Percentiles rank a stretch among this genome's conserved stretches.
Evolutionary conservation across 1,284 basidiomycete species (phyloP).

Genomic region (Pseudozyma hubeiensis): DNA sequence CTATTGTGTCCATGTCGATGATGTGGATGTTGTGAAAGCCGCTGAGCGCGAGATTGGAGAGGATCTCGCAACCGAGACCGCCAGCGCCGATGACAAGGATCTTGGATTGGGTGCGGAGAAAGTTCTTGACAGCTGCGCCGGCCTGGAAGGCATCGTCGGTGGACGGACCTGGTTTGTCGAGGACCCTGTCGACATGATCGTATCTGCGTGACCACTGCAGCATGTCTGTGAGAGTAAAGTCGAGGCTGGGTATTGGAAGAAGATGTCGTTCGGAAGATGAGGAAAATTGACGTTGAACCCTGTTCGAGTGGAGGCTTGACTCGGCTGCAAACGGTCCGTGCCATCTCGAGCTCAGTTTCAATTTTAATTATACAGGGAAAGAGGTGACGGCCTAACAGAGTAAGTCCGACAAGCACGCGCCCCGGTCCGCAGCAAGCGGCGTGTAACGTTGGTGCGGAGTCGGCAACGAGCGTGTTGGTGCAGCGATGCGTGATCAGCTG

Average conservation of each 20-base stretch:
- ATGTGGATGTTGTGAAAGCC: slow-evolving; percentile 99
- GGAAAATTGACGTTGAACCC: slow-evolving; percentile 7
- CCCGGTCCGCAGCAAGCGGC: too few relatives aligned
- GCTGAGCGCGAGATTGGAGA: slow-evolving; percentile 71
- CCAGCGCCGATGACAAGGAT: slow-evolving; percentile 85
- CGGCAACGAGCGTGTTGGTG: too few relatives aligned
- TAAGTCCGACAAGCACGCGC: too few relatives aligned
- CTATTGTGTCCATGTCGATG: slow-evolving; percentile 99
- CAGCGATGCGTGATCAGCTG: too few relatives aligned
- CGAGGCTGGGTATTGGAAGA: neutral
- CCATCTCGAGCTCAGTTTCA: neutral
- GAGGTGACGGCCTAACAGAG: too few relatives aligned
- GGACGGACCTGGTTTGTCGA: slow-evolving; percentile 77
- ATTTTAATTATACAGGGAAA: too few relatives aligned
- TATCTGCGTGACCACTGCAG: slow-evolving; percentile 25
- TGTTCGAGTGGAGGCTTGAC: slow-evolving; percentile 2
- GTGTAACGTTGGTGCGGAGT: too few relatives aligned
- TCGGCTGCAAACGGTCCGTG: slow-evolving; percentile 1
- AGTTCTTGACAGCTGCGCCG: slow-evolving; percentile 78
- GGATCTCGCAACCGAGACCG: slow-evolving; percentile 67
- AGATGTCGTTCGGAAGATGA: neutral
- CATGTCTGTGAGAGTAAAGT: neutral
- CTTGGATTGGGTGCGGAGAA: slow-evolving; percentile 85
- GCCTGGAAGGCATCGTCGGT: slow-evolving; percentile 57
- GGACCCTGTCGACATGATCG: slow-evolving; percentile 73